These are phyloP conservation scores for Fennellomyces sp. DNA, from an alignment of 371 early-diverging fungal species.

Conservation along the genomic window DNA sequence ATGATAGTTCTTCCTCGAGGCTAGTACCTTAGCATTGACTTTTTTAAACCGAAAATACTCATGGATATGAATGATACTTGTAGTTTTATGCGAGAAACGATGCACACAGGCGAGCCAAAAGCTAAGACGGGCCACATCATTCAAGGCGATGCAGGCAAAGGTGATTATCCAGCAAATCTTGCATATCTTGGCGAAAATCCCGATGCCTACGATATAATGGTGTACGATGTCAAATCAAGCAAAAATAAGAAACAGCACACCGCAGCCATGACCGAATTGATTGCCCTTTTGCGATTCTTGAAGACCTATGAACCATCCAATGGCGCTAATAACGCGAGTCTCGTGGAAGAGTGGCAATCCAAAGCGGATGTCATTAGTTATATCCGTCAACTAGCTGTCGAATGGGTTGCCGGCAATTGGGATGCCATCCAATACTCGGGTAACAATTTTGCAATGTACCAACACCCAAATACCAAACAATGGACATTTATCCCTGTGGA, in stretches of 20 bases:
- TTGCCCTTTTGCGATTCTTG: slow-evolving; percentile 35
- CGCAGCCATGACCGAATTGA: slow-evolving; percentile 22
- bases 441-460: slow-evolving; percentile 32
- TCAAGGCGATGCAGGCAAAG: slow-evolving; percentile 38
- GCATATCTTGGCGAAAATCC: slow-evolving; percentile 27
- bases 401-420: slow-evolving; percentile 43
- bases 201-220: slow-evolving; percentile 21
- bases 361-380: slow-evolving; percentile 20
- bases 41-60: not conserved
- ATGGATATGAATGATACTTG: not conserved
- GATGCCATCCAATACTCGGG: slow-evolving; percentile 33
- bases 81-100: slow-evolving; percentile 39
- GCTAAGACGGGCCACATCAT: slow-evolving; percentile 28
- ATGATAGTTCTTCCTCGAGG: slow-evolving; percentile 32
- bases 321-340: not conserved
- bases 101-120: slow-evolving; percentile 26
- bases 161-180: slow-evolving; percentile 33
- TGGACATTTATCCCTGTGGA: slow-evolving; percentile 44
- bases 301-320: slow-evolving; percentile 12
- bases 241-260: slow-evolving; percentile 19
- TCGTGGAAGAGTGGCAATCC: slow-evolving; percentile 8
- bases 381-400: slow-evolving; percentile 44
- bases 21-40: slow-evolving; percentile 5
- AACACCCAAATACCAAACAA: slow-evolving; percentile 9
- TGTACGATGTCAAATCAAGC: slow-evolving; percentile 21